Evolutionary conservation across 352 stramenopile species (phyloP), one percentile per base, ranked within the genome.

Genomic region (Hyphochytrium catenoides): DNA sequence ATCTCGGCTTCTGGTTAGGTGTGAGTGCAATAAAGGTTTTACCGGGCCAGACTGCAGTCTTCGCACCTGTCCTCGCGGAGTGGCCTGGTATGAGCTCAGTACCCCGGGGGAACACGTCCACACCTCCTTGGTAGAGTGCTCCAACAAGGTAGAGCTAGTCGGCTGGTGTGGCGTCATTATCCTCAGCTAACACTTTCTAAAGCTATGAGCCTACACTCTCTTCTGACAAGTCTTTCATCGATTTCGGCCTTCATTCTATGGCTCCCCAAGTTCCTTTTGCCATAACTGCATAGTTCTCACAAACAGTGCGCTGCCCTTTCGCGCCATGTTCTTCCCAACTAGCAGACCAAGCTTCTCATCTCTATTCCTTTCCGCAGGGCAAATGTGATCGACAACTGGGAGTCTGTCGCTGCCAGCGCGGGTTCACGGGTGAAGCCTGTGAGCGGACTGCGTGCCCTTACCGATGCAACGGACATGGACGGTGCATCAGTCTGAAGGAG

Each of bases 391-490:
- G 66, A 14, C 46, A 47, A 22, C 71, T 48, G 15, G 75, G 76
- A 0, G 43, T 51, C 1, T 94, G 81, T 46, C 43, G 59, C 17
- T 93, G 81, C 42, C 59, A 87, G 12, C 34, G 46, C 0, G 63
- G 54, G 8, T 91, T 89, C 37, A 39, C 41, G 1, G 71, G 71
- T 1, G 41, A 46, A 24, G 66, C 70, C 1, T 85, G 73, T 46
- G 50, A 76, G 24, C 51, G 54, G 1, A 37, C 61, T 16, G n/a
- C 57, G 1, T 93, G 79, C 43, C 67, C 60, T 0, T 67, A 59
- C 31, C 59, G 65, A 4, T 94, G 82, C 54, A 84, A 59, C 27
- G 72, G 65, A 33, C 78, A 93, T 40, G 82, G 82, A 6, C 60
- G 65, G 26, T 94, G 82, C 43, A 43, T 71, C 41, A 78, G 56